Conservation (phyloP, 805 yeast genomes). For the Lipomyces lipofer region DNA sequence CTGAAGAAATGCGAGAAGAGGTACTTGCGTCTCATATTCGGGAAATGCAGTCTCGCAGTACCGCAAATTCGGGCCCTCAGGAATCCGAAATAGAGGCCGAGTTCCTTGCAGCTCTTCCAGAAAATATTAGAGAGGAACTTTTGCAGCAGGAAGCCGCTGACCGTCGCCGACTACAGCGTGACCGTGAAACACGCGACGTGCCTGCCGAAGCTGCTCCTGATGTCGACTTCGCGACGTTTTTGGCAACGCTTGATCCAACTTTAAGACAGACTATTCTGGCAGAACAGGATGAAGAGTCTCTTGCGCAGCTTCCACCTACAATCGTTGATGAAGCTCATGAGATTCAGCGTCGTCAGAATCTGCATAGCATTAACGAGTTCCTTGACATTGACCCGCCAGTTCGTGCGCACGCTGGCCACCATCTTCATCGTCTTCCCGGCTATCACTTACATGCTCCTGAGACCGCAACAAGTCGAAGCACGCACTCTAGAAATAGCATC, state of each 20-base stretch:
- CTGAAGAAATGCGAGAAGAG: conserved; percentile 90
- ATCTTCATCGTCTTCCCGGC: conserved; percentile 10
- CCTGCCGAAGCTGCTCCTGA: conserved; percentile 26
- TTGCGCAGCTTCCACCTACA: conserved; percentile 37
- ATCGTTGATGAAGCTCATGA: conserved; percentile 40
- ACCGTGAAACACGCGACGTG: conserved; percentile 25
- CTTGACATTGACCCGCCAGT: conserved; percentile 12
- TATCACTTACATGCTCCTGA: conserved; percentile 22
- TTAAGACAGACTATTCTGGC: conserved; percentile 38
- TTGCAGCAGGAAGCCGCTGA: conserved; percentile 36
- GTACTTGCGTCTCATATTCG: conserved; percentile 82
- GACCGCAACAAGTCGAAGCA: conserved; percentile 37
- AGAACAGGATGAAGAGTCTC: conserved; percentile 39
- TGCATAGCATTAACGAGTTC: conserved; percentile 11
- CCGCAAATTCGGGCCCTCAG: conserved; percentile 49
- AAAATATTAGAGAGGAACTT: conserved; percentile 50
- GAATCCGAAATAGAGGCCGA: conserved; percentile 70
- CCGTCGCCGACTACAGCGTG: conserved; percentile 31
- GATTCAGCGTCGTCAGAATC: conserved; percentile 25
- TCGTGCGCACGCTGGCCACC: conserved; percentile 1
- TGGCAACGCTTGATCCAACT: conserved; percentile 40
- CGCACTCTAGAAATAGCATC: conserved; percentile 48
- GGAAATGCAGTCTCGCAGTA: conserved; percentile 52
- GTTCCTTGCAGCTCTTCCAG: conserved; percentile 79
- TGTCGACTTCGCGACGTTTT: conserved; percentile 37